Percentiles rank a stretch among this genome's conserved stretches.
These are phyloP conservation scores for Camellia granthamiana DNA, from an alignment of 148 eudicot genomes.

Conservation along the genomic window DNA sequence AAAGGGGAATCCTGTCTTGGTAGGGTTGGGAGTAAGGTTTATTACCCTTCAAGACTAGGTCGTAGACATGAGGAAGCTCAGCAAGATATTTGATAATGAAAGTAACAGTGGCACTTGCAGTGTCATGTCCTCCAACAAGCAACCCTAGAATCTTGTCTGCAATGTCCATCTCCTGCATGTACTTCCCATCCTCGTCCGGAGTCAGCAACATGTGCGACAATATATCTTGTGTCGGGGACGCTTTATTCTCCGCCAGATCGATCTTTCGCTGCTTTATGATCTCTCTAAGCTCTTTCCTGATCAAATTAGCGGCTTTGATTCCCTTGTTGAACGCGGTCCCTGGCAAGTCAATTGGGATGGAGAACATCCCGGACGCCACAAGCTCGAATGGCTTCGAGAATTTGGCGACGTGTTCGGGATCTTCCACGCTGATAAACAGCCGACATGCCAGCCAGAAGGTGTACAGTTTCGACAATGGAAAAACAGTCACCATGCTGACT, in stretches of 20 bases:
- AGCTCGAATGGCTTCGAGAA: conserved; percentile 21
- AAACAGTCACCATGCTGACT: not conserved
- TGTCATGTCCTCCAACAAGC: conserved; percentile 27
- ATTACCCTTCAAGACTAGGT: conserved; percentile 26
- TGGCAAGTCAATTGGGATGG: conserved; percentile 31
- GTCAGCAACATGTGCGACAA: conserved; percentile 7
- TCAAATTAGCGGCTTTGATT: conserved; percentile 27
- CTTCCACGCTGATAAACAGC: conserved; percentile 24
- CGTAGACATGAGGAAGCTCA: conserved; percentile 28
- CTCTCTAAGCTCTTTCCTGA: conserved; percentile 25
- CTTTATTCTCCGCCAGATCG: conserved; percentile 17
- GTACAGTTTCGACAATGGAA: conserved; percentile 14
- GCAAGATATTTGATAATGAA: conserved; percentile 24
- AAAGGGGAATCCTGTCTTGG: not conserved
- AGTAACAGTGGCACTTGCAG: conserved; percentile 25
- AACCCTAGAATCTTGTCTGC: conserved; percentile 26
- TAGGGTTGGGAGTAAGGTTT: no score
- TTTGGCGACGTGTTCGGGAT: conserved; percentile 18
- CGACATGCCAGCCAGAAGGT: conserved; percentile 14
- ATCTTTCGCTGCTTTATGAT: conserved; percentile 34
- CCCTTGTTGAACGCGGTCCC: conserved; percentile 39
- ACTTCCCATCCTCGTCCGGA: not conserved
- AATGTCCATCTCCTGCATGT: conserved; percentile 28
- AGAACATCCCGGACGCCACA: conserved; percentile 25
- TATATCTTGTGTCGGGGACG: conserved; percentile 7